These are phyloP conservation scores for Stentor roeselii DNA, from an alignment of 73 alveolate species.

Conservation along the genomic window DNA sequence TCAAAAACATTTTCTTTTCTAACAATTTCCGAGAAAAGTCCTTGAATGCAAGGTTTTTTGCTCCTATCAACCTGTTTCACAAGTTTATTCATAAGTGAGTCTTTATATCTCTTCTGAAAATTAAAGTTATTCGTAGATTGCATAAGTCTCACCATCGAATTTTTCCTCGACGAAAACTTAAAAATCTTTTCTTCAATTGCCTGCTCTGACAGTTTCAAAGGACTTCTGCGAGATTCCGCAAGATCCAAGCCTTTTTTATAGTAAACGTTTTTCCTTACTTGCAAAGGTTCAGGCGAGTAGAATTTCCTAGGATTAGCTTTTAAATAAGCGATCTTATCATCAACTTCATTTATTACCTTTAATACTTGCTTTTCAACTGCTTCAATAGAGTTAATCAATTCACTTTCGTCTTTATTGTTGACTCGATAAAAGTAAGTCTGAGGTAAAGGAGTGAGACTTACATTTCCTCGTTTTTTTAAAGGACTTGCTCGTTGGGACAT, in stretches of 20 bases:
- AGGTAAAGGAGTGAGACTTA: too few relatives aligned
- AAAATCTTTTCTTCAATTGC: not conserved
- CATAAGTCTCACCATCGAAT: not conserved
- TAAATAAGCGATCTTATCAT: not conserved
- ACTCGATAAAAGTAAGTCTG: too few relatives aligned
- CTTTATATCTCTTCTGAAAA: not conserved
- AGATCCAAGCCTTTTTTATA: too few relatives aligned
- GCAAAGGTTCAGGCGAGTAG: not conserved
- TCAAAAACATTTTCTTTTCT: constrained; percentile 11
- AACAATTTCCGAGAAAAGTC: not conserved
- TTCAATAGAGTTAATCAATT: not conserved
- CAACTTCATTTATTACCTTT: not conserved
- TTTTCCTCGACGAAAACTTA: not conserved
- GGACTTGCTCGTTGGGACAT: too few relatives aligned
- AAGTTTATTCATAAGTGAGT: not conserved
- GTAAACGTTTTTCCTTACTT: not conserved
- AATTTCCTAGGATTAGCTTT: not conserved
- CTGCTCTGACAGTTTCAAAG: not conserved
- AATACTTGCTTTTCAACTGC: not conserved
- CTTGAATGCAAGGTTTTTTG: not conserved
- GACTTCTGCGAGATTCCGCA: not conserved
- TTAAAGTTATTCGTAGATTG: not conserved
- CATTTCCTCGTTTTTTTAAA: too few relatives aligned
- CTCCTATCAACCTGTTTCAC: not conserved
- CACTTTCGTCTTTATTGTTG: not conserved